phyloP scores from a whole-genome alignment of 495 filamentous ascomycete genomes.

The Aspergillus steynii region DNA sequence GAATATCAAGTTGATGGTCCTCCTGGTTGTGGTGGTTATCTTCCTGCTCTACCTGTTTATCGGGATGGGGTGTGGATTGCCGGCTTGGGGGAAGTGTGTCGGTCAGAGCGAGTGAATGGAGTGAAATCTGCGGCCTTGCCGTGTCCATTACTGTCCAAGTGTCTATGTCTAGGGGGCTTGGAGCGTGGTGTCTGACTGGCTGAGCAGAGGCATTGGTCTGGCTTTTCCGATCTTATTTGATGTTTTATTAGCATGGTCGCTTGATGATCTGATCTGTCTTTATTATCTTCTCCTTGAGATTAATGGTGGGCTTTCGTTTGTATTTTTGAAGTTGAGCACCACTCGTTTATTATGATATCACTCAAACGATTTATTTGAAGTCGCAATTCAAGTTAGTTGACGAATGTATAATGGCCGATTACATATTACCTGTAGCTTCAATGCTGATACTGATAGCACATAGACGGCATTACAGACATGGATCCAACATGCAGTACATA shows the following conservation, averaged over 20 bases:
- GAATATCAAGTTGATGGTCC: conserved; percentile 89
- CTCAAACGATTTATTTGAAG: no score
- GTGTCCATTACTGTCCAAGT: no score
- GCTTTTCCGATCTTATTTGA: not conserved
- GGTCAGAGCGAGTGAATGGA: conserved; percentile 24
- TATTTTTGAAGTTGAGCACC: not conserved
- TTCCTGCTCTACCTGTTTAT: conserved; percentile 82
- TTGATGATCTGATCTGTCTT: not conserved
- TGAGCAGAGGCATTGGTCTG: no score
- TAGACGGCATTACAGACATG: no score
- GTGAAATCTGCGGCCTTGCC: no score
- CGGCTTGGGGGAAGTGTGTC: conserved; percentile 56
- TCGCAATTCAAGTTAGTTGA: no score
- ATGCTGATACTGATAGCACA: no score
- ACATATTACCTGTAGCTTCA: no score
- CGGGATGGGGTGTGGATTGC: conserved; percentile 72
- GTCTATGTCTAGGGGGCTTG: no score
- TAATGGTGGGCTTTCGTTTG: not conserved
- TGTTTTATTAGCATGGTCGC: not conserved
- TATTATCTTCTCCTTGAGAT: not conserved
- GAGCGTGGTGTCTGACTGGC: no score
- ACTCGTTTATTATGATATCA: not conserved
- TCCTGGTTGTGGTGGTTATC: conserved; percentile 77
- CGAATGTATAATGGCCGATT: no score
- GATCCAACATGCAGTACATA: no score